These are phyloP conservation scores for Melocanna baccifera DNA, from an alignment of 176 grass and related monocot genomes.

Conservation along the genomic window DNA sequence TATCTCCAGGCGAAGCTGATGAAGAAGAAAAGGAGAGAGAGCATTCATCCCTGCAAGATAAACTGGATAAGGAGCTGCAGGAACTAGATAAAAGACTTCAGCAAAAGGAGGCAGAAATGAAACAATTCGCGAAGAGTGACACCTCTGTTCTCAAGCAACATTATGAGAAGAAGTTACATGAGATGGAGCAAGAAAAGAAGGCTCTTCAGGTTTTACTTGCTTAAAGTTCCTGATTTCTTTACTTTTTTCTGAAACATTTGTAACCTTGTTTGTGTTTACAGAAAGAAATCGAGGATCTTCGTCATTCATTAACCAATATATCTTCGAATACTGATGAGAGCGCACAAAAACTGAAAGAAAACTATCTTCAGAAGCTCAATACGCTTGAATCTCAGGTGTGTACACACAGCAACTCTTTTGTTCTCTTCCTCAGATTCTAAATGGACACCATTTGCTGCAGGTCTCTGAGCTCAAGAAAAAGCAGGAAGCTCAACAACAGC, in stretches of 20 bases:
- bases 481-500: constrained; percentile 77
- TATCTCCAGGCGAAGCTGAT: constrained; percentile 62
- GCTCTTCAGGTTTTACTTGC: constrained; percentile 55
- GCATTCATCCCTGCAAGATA: constrained; percentile 82
- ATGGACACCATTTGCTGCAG: constrained; percentile 35
- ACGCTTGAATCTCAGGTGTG: constrained; percentile 84
- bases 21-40: constrained; percentile 89
- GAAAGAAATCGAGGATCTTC: constrained; percentile 95
- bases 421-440: constrained; percentile 23
- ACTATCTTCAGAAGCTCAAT: constrained; percentile 85
- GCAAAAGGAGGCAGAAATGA: constrained; percentile 99
- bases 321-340: constrained; percentile 59
- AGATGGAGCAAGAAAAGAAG: constrained; percentile 92
- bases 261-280: constrained; percentile 43
- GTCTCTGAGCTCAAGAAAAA: constrained; percentile 88
- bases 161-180: constrained; percentile 84
- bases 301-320: constrained; percentile 59
- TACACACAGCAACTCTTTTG: constrained; percentile 8
- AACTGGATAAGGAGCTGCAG: constrained; percentile 83
- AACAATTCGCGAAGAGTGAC: constrained; percentile 75
- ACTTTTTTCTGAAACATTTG: neutral
- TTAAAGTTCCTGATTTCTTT: constrained; percentile 5
- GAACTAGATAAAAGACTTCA: constrained; percentile 84
- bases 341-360: constrained; percentile 75
- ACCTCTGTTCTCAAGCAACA: constrained; percentile 81